phyloP scores from a whole-genome alignment of 31 red algal genomes.

The Asparagopsis taxiformis region DNA sequence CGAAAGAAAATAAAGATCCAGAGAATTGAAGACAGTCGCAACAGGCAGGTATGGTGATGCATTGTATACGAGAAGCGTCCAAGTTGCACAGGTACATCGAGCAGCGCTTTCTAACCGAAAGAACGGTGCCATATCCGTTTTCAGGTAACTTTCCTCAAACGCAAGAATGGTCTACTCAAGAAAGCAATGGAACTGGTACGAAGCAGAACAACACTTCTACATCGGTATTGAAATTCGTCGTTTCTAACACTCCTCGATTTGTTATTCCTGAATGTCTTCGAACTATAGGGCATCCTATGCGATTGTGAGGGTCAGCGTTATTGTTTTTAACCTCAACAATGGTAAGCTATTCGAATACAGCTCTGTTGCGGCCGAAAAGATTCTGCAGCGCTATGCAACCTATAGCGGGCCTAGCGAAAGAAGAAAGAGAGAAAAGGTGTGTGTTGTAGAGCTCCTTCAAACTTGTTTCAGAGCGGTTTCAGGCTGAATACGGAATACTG shows the following conservation, averaged over 20 bases:
- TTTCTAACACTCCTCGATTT: background rate
- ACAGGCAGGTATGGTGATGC: conserved; percentile 38
- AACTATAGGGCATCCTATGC: conserved; percentile 59
- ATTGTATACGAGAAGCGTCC: background rate
- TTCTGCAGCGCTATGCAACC: conserved; percentile 28
- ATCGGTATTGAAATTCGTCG: background rate
- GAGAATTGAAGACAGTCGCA: conserved; percentile 56
- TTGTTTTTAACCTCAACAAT: conserved; percentile 83
- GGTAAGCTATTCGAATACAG: conserved; percentile 83
- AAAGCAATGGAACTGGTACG: conserved; percentile 83
- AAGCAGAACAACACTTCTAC: background rate
- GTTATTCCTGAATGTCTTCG: background rate
- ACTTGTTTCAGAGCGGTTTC: background rate
- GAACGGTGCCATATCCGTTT: background rate
- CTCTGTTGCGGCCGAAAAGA: conserved; percentile 22
- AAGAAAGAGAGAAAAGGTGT: conserved; percentile 32
- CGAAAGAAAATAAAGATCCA: conserved; percentile 66
- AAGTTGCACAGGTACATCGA: background rate
- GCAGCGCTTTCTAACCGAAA: background rate
- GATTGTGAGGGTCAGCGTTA: conserved; percentile 77
- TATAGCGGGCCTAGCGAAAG: conserved; percentile 39
- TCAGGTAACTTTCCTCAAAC: conserved; percentile 78
- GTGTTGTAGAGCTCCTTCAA: background rate
- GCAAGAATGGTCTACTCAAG: conserved; percentile 87
- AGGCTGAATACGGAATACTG: background rate